Evolutionary conservation across 192 early-diverging fungal species (phyloP), one percentile per base, ranked within the genome.

Genomic region (Rhizophagus sp.): DNA sequence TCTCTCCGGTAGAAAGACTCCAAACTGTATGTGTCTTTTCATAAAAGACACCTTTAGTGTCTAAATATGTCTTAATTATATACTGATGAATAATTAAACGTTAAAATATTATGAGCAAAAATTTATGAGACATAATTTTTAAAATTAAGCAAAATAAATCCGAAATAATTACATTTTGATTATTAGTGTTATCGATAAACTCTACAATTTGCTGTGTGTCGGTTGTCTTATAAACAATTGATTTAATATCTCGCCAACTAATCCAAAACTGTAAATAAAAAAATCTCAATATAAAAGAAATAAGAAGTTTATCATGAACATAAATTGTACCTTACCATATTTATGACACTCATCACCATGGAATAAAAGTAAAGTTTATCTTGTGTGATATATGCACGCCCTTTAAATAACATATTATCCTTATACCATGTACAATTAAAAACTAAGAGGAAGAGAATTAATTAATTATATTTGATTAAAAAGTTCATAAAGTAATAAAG

Each of bases 311-410:
- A 70, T 39, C 2, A 41, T 70, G n/a, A 47, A 24, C 25, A 70
- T 70, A 19, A 6, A 33, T n/a, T n/a, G 22, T 44, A 15, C 36
- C 30, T 79, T 86, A 92, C 87, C 33, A 87, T 86, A 62, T 84
- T 90, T n/a, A 92, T 81, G 74, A 90, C 89, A 1, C 88, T 88
- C 81, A 92, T 86, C 41, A 92, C 85, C 50, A 81, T 88, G 39
- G 88, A 92, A 76, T 92, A 88, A 67, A 92, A 92, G 76, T 91
- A 92, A 10, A 92, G 61, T 24, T 84, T 84, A 44, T 87, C 83
- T 77, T 92, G 92, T 1, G 91, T 92, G 10, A 92, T 33, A 74
- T 87, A 92, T 57, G 87, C 77, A 44, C 81, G 82, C 0, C 91
- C 91, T 30, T 84, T 88, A 19, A 90, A 81, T 27, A 75, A 76